These are phyloP conservation scores for Styphnolobium japonicum DNA, from an alignment of 306 rosid species.

Conservation along the genomic window DNA sequence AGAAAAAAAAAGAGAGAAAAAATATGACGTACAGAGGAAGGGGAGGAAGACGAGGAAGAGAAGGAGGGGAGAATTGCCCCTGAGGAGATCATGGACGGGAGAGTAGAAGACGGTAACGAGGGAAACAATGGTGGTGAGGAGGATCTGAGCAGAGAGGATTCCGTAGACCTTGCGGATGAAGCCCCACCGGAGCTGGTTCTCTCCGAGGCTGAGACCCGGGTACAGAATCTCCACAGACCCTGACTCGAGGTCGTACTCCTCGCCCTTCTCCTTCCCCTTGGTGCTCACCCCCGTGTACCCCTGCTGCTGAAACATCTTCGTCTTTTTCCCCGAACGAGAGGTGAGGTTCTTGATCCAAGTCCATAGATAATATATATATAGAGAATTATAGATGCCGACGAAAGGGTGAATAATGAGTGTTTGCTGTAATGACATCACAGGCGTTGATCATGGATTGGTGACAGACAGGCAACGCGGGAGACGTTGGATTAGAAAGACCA, in stretches of 20 bases:
- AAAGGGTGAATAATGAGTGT: not conserved
- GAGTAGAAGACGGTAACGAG: slow-evolving; percentile 66
- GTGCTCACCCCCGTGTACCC: slow-evolving; percentile 49
- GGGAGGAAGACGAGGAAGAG: slow-evolving; percentile 80
- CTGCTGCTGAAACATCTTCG: slow-evolving; percentile 18
- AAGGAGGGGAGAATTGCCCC: slow-evolving; percentile 67
- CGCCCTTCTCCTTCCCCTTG: not conserved
- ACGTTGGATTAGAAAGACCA: not conserved
- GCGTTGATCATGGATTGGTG: not conserved
- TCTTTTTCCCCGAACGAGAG: too few species aligned
- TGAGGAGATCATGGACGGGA: slow-evolving; percentile 75
- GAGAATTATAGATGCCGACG: too few species aligned
- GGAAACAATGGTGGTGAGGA: slow-evolving; percentile 79
- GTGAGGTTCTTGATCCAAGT: too few species aligned
- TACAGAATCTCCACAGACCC: slow-evolving; percentile 83
- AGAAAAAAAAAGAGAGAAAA: too few species aligned
- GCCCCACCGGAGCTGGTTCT: slow-evolving; percentile 97
- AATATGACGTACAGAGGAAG: slow-evolving; percentile 66
- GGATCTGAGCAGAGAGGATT: slow-evolving; percentile 76
- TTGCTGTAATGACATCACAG: too few species aligned
- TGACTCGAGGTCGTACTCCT: slow-evolving; percentile 69
- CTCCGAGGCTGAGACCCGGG: slow-evolving; percentile 74
- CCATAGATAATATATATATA: too few species aligned
- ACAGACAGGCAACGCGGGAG: not conserved
- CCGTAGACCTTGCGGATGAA: slow-evolving; percentile 95